These are phyloP conservation scores for Funneliformis caledonium DNA, from an alignment of 371 early-diverging fungal species.

Conservation along the genomic window DNA sequence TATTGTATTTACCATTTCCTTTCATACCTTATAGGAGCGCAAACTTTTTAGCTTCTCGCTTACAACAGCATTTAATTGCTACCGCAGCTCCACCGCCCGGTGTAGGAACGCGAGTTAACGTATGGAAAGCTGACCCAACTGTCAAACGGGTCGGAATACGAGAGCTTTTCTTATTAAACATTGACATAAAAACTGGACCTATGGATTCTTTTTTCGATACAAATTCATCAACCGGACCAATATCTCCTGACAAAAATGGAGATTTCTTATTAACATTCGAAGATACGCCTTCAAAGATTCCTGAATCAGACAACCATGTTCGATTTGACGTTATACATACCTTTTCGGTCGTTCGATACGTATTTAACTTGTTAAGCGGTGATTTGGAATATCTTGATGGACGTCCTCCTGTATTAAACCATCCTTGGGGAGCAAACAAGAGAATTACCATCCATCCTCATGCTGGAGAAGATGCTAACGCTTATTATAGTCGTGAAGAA, in stretches of 20 bases:
- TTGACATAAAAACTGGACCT: neutral
- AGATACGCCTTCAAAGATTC: neutral
- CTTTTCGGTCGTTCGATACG: neutral
- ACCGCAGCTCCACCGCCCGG: neutral
- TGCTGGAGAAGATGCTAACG: constrained; percentile 5
- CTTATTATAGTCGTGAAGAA: constrained; percentile 14
- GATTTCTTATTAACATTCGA: constrained; percentile 20
- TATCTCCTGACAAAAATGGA: constrained; percentile 5
- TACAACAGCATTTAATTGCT: neutral
- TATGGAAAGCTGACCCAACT: constrained; percentile 17
- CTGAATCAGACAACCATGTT: neutral
- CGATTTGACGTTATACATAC: constrained; percentile 14
- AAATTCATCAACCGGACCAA: neutral
- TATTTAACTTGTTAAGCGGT: neutral
- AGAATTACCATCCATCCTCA: neutral
- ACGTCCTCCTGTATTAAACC: neutral
- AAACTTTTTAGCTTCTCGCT: constrained; percentile 24
- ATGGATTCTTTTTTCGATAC: neutral
- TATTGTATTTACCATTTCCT: neutral
- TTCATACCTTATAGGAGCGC: neutral
- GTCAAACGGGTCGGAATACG: constrained; percentile 12
- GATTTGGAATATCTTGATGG: constrained; percentile 31
- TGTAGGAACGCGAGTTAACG: neutral
- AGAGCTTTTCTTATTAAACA: neutral
- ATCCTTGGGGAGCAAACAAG: neutral